Evolutionary conservation across 192 early-diverging fungal species (phyloP).

Genomic region (Entrophospora sp.): DNA sequence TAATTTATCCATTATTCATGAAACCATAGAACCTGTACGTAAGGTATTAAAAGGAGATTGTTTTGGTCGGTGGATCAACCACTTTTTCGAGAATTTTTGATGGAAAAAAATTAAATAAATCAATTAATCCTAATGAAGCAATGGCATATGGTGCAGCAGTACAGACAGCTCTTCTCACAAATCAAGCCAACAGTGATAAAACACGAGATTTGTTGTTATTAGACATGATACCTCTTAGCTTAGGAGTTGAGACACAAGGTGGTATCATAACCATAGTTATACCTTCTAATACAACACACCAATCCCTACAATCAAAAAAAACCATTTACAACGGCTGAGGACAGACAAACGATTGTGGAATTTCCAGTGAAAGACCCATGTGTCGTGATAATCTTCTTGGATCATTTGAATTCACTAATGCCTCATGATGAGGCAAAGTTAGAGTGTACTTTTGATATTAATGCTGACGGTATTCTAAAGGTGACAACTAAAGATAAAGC

Average conservation of each 20-base stretch:
- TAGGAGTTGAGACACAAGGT: no score
- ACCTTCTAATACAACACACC: no score
- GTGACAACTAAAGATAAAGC: no score
- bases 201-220: constrained; percentile 67
- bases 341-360: constrained; percentile 76
- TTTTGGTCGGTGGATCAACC: constrained; percentile 83
- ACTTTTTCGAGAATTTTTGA: constrained; percentile 68
- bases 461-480: no score
- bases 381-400: constrained; percentile 85
- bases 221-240: no score
- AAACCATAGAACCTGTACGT: no score
- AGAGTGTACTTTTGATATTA: no score
- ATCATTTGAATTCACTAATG: constrained; percentile 71
- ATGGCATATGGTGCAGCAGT: constrained; percentile 76
- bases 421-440: no score
- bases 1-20: constrained; percentile 78
- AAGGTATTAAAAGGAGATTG: constrained; percentile 65
- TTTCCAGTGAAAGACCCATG: constrained; percentile 80
- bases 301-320: constrained; percentile 68
- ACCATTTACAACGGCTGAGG: constrained; percentile 71
- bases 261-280: no score
- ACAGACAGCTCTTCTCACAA: no score
- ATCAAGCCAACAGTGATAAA: constrained; percentile 47
- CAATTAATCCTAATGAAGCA: constrained; percentile 94
- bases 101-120: constrained; percentile 71